phyloP scores from a whole-genome alignment of 139 green algal species.

The Bryopsis sp. region DNA sequence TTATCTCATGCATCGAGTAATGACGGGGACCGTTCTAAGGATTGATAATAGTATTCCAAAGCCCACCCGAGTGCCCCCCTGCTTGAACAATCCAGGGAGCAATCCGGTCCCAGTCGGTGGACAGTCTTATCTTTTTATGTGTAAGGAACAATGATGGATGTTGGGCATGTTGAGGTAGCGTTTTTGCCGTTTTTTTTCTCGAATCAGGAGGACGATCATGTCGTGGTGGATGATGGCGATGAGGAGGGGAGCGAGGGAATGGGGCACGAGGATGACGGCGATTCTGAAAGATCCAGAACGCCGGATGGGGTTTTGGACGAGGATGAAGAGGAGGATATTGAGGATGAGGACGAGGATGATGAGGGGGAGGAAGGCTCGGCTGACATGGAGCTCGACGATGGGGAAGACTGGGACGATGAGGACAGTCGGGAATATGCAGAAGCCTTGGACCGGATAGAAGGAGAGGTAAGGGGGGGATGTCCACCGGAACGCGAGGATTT shows the following conservation, averaged over 20 bases:
- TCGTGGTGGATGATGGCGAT: slow-evolving; percentile 29
- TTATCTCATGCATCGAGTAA: no score
- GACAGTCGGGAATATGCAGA: background rate
- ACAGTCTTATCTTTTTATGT: no score
- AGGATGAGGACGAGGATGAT: slow-evolving; percentile 21
- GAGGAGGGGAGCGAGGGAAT: slow-evolving; percentile 30
- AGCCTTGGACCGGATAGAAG: slow-evolving; percentile 8
- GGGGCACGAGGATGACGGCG: slow-evolving; percentile 23
- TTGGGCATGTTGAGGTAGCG: no score
- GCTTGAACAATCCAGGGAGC: no score
- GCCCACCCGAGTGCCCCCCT: no score
- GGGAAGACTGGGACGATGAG: slow-evolving; percentile 12
- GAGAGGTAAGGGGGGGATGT: background rate
- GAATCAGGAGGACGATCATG: slow-evolving; percentile 30
- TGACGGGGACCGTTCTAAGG: no score
- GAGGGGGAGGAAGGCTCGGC: slow-evolving; percentile 17
- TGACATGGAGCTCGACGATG: slow-evolving; percentile 23
- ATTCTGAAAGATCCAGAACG: background rate
- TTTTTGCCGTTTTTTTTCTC: no score
- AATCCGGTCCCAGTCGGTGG: no score
- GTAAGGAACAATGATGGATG: no score
- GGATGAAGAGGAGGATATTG: slow-evolving; percentile 7
- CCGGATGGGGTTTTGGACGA: background rate
- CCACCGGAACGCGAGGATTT: background rate
- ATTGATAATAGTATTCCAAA: no score